Conservation (phyloP, 2,329 filamentous ascomycete genomes). For the Pseudocercospora pini-densiflorae region DNA sequence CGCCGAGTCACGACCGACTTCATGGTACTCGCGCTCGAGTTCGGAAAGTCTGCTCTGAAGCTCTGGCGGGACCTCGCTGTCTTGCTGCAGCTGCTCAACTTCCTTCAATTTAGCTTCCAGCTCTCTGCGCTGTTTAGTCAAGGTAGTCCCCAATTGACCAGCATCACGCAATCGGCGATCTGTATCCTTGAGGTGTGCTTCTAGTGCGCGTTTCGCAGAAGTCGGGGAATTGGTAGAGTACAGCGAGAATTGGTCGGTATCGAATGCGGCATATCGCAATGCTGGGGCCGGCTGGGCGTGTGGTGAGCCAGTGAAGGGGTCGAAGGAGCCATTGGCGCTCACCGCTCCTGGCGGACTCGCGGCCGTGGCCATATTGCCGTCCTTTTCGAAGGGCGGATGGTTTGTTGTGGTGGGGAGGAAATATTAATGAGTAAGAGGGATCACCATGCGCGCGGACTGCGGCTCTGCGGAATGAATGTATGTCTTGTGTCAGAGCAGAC, state of each 20-base stretch:
- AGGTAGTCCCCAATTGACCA: conserved; percentile 82
- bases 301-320: conserved; percentile 51
- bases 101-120: conserved; percentile 81
- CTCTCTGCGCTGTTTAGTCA: conserved; percentile 85
- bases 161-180: conserved; percentile 90
- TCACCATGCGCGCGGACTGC: conserved; percentile 5
- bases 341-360: conserved; percentile 49
- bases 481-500: conserved; percentile 5
- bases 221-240: conserved; percentile 78
- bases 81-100: conserved; percentile 74
- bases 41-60: conserved; percentile 81
- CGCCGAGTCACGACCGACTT: conserved; percentile 87
- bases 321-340: conserved; percentile 42
- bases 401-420: conserved; percentile 14
- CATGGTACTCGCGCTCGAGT: conserved; percentile 93
- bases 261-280: conserved; percentile 82
- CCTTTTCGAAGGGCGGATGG: not conserved
- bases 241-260: conserved; percentile 74
- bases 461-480: conserved; percentile 20
- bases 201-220: conserved; percentile 84
- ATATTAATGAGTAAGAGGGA: conserved; percentile 15
- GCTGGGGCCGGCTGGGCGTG: conserved; percentile 38
- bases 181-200: conserved; percentile 91
- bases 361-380: conserved; percentile 46
- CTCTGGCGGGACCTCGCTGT: conserved; percentile 74